Base-by-base conservation (phyloP, 805 yeast genomes). In the Candida multigemmis region DNA sequence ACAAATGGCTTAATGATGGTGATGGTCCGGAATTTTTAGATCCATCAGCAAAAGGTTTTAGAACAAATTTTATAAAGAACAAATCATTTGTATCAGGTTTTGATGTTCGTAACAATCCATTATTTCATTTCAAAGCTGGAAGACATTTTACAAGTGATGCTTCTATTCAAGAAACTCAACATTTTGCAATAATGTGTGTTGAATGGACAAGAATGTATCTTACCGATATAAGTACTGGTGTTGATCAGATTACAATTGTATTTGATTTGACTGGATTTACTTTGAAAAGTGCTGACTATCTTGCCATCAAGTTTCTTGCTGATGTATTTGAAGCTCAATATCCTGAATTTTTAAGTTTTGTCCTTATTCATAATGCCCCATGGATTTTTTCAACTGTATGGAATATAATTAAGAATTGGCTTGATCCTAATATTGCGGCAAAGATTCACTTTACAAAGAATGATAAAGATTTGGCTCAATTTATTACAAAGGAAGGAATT, bases 361-460 rank as follows among this genome's bases (percentile, higher is more conserved):
- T 91, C 28, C 69, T 85, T 39, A 80, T 91, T 34, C 94, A 85
- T 59, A 81, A 82, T 42, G 96, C 98, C 0, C 98, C 98, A 15
- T 86, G 96, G 97, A 74, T 91, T 29, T 91, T 91, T 60, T 74
- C 82, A 27, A 89, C 96, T 14, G 83, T 89, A 33, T 91, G 98
- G 97, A 80, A 77, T 40, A 73, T 89, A 40, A 75, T 91, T 42
- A 85, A 84, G 53, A 77, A 78, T 42, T 89, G 96, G 97, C 64
- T 89, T 31, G 97, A 91, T 49, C 97, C 97, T 3, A 96, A 84
- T 14, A 96, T 89, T 30, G 94, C 96, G 0, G 68, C 89, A 14
- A 89, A 89, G 55, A 84, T 91, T 42, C 71, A 73, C 23, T 91
- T 89, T 56, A 82, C 95, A 14, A 79, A 81, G 45, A 64, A 63